These are phyloP conservation scores for Trichosporon sp. DNA, from an alignment of 1,284 basidiomycete species.

Conservation along the genomic window DNA sequence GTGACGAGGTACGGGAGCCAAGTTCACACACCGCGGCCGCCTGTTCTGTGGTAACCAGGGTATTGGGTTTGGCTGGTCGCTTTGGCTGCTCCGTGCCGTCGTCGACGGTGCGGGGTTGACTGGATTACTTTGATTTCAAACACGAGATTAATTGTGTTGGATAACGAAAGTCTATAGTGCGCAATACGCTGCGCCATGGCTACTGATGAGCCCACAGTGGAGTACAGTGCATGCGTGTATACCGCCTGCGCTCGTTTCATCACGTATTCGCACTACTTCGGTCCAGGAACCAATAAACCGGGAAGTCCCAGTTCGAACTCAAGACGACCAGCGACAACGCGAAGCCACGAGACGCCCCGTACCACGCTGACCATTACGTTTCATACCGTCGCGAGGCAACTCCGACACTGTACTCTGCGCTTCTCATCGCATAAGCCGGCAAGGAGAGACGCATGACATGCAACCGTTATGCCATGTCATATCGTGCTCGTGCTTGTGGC, in stretches of 20 bases:
- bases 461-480: not conserved
- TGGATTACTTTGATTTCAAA: not conserved
- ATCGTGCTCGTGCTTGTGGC: not conserved
- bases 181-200: not conserved
- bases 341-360: not conserved
- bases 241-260: not conserved
- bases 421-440: not conserved
- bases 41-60: not conserved
- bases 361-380: not conserved
- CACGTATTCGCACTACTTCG: not conserved
- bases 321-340: not conserved
- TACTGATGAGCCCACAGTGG: not conserved
- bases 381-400: not conserved
- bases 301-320: not conserved
- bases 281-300: conserved; percentile 1
- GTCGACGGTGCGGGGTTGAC: not conserved
- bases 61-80: not conserved
- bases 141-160: not conserved
- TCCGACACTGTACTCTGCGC: not conserved
- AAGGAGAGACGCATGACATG: not conserved
- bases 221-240: not conserved
- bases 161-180: not conserved
- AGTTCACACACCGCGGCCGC: not conserved
- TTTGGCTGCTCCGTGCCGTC: not conserved
- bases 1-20: not conserved